A percentile compares a stretch with the other conserved stretches of the same genome.
Conservation (phyloP, 345 rosid species). For the Brassica carinata region DNA sequence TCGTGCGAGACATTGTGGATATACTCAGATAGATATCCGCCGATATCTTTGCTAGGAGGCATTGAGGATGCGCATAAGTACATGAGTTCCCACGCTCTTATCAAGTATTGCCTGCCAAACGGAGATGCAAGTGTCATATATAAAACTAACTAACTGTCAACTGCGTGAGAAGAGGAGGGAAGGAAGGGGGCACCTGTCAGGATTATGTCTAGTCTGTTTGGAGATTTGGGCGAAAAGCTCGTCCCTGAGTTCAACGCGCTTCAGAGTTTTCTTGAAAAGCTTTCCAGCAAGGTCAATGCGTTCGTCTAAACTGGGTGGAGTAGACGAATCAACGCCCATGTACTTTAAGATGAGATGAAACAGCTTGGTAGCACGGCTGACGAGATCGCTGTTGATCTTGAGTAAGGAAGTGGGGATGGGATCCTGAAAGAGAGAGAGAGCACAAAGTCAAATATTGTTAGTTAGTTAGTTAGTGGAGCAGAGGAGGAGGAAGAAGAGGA, state of each 20-base stretch:
- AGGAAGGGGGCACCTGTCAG: slow-evolving; percentile 18
- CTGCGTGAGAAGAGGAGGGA: too few species aligned
- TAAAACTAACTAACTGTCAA: too few species aligned
- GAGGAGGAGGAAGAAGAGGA: slow-evolving; percentile 14
- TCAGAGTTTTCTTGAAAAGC: slow-evolving; percentile 82
- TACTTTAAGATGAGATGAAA: slow-evolving; percentile 87
- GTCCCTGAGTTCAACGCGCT: slow-evolving; percentile 92
- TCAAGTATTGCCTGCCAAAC: slow-evolving; percentile 58
- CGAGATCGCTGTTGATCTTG: slow-evolving; percentile 77
- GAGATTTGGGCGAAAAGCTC: slow-evolving; percentile 96
- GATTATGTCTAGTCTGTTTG: slow-evolving; percentile 93
- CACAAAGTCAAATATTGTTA: not conserved
- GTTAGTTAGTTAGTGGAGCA: slow-evolving; percentile 1
- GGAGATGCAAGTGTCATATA: too few species aligned
- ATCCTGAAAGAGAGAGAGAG: slow-evolving; percentile 52
- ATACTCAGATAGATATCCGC: slow-evolving; percentile 91
- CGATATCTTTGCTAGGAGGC: slow-evolving; percentile 99
- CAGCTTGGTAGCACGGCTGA: slow-evolving; percentile 81
- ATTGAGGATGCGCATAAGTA: slow-evolving; percentile 92
- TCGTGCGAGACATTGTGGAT: slow-evolving; percentile 80
- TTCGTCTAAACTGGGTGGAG: slow-evolving; percentile 75
- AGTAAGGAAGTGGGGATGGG: slow-evolving; percentile 94
- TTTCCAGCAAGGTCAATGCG: slow-evolving; percentile 85
- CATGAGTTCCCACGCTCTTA: slow-evolving; percentile 96
- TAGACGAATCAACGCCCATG: slow-evolving; percentile 87